phyloP scores from a whole-genome alignment of 805 yeast genomes.

The Blastobotrys muscicola region DNA sequence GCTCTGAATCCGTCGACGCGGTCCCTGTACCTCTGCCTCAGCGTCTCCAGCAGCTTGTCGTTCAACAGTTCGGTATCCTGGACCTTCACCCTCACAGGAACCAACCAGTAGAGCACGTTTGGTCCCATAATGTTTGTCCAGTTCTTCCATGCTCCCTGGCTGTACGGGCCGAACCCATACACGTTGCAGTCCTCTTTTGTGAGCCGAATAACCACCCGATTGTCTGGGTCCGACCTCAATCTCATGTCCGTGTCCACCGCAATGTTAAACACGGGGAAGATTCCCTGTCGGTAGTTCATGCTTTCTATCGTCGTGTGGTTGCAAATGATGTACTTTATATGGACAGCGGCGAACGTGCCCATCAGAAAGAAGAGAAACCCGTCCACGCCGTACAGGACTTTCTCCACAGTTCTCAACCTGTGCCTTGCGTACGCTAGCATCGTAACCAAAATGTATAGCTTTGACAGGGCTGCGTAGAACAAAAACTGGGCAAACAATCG shows the following conservation, averaged over 20 bases:
- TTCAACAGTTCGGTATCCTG: slow-evolving; percentile 3
- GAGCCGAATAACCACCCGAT: slow-evolving; percentile 37
- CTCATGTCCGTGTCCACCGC: slow-evolving; percentile 15
- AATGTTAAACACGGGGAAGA: slow-evolving; percentile 27
- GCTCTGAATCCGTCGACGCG: slow-evolving; percentile 11
- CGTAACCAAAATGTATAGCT: slow-evolving; percentile 34
- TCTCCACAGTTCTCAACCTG: slow-evolving; percentile 28
- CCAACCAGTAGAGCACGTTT: slow-evolving; percentile 20
- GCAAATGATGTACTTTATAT: slow-evolving; percentile 34
- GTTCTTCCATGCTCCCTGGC: slow-evolving; percentile 20
- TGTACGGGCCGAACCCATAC: slow-evolving; percentile 20
- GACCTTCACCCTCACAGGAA: slow-evolving; percentile 12
- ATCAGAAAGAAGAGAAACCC: slow-evolving; percentile 40
- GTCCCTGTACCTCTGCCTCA: slow-evolving; percentile 8
- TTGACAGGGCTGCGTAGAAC: slow-evolving; percentile 29
- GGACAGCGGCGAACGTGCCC: slow-evolving; percentile 34
- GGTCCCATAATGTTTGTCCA: slow-evolving; percentile 25
- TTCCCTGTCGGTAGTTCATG: slow-evolving; percentile 9
- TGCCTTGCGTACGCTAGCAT: slow-evolving; percentile 26
- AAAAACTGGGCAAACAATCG: slow-evolving; percentile 44
- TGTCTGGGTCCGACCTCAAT: slow-evolving; percentile 25
- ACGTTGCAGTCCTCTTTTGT: slow-evolving; percentile 27
- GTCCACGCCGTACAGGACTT: slow-evolving; percentile 37
- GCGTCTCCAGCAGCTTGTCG: slow-evolving; percentile 10
- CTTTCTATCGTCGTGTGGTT: slow-evolving; percentile 53